phyloP scores from a whole-genome alignment of 345 rosid genomes.

The Salix dunnii region DNA sequence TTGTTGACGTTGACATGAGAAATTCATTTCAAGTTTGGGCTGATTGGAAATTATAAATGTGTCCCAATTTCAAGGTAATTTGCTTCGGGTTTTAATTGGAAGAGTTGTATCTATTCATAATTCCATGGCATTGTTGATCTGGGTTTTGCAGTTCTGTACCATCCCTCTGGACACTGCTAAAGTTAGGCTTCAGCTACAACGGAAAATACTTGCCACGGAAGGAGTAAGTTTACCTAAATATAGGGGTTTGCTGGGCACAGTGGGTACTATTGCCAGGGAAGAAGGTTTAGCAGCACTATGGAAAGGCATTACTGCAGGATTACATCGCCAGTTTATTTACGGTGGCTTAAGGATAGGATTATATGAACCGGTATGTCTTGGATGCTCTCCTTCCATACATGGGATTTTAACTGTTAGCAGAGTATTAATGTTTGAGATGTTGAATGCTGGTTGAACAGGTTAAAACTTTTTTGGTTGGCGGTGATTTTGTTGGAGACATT shows the following conservation, averaged over 20 bases:
- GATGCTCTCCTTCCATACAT: slow-evolving; percentile 8
- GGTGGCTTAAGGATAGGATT: slow-evolving; percentile 97
- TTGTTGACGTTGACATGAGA: too few relatives aligned
- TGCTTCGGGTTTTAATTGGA: too few relatives aligned
- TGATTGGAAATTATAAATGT: too few relatives aligned
- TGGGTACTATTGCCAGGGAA: slow-evolving; percentile 86
- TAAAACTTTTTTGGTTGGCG: slow-evolving; percentile 76
- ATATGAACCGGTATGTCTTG: slow-evolving; percentile 85
- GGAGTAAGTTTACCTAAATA: slow-evolving; percentile 59
- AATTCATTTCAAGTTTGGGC: too few relatives aligned
- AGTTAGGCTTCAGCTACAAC: slow-evolving; percentile 98
- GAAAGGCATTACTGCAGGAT: slow-evolving; percentile 92
- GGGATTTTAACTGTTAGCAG: neutral
- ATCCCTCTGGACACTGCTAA: slow-evolving; percentile 98
- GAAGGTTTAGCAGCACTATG: slow-evolving; percentile 88
- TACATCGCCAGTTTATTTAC: slow-evolving; percentile 90
- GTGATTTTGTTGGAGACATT: slow-evolving; percentile 70
- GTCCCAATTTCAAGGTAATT: too few relatives aligned
- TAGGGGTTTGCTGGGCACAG: slow-evolving; percentile 88
- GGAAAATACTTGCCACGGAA: slow-evolving; percentile 61
- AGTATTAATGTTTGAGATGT: neutral
- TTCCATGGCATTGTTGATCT: neutral
- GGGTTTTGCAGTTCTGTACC: slow-evolving; percentile 67
- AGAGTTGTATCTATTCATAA: too few relatives aligned
- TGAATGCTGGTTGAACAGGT: slow-evolving; percentile 54